phyloP scores from a whole-genome alignment of 306 rosid genomes.

The Vigna unguiculata region DNA sequence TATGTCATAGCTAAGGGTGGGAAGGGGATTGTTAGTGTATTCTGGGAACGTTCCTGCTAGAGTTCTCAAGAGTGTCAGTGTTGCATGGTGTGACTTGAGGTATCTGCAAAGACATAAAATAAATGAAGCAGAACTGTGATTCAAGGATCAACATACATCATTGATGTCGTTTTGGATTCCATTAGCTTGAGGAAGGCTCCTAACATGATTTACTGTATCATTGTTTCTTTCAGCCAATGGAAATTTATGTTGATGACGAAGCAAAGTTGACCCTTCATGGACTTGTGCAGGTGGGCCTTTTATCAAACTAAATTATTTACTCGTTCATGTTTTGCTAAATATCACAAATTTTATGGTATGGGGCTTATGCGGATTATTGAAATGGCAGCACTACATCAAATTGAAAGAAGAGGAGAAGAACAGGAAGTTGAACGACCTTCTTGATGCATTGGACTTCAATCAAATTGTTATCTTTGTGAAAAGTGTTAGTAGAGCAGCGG shows the following conservation, averaged over 20 bases:
- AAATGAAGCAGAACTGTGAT: constrained; percentile 73
- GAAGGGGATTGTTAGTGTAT: constrained; percentile 6
- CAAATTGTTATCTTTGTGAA: constrained; percentile 98
- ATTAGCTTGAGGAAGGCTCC: constrained; percentile 84
- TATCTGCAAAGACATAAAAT: constrained; percentile 71
- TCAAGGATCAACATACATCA: constrained; percentile 77
- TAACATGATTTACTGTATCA: constrained; percentile 86
- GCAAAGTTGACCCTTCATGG: constrained; percentile 99
- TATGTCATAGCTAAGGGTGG: neutral
- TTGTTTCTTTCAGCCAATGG: constrained; percentile 99
- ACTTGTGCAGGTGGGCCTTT: constrained; percentile 81
- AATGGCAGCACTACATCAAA: constrained; percentile 97
- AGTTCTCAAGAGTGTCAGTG: constrained; percentile 53
- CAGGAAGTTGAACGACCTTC: constrained; percentile 96
- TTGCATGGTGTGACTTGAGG: constrained; percentile 58
- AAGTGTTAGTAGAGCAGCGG: constrained; percentile 97
- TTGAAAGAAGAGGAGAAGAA: constrained; percentile 93
- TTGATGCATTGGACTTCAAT: constrained; percentile 95
- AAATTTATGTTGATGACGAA: constrained; percentile 98
- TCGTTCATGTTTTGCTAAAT: no score
- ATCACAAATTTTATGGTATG: neutral
- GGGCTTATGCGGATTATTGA: constrained; percentile 39
- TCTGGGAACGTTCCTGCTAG: constrained; percentile 46
- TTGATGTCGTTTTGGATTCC: constrained; percentile 90
- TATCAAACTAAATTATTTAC: neutral